phyloP scores from a whole-genome alignment of 169 alveolate species.

The Plasmodium inui region DNA sequence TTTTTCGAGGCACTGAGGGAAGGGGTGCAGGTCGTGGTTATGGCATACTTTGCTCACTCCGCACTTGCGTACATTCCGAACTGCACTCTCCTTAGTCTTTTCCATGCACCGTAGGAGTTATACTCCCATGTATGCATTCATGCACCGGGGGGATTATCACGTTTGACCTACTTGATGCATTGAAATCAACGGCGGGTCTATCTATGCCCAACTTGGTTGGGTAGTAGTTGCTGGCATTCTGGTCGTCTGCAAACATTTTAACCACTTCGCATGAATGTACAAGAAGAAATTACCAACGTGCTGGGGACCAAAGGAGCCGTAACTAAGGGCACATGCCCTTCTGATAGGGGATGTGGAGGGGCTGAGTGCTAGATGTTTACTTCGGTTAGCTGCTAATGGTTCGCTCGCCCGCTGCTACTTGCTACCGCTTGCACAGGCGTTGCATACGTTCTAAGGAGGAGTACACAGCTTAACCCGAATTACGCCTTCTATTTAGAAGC shows the following conservation, averaged over 20 bases:
- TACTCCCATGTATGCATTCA: neutral
- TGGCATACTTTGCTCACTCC: neutral
- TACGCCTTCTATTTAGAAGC: neutral
- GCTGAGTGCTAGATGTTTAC: neutral
- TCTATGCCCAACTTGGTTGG: constrained; percentile 68
- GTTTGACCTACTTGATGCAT: constrained; percentile 45
- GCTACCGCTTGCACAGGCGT: neutral
- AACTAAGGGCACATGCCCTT: neutral
- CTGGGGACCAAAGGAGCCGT: neutral
- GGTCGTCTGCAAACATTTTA: constrained; percentile 59
- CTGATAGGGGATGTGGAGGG: neutral
- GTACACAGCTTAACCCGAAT: neutral
- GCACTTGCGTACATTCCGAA: neutral
- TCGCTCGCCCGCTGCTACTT: neutral
- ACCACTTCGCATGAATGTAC: neutral
- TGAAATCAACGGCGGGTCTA: constrained; percentile 72
- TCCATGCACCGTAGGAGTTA: neutral
- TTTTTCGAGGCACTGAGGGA: neutral
- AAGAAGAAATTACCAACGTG: neutral
- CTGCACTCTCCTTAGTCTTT: neutral
- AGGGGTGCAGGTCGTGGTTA: neutral
- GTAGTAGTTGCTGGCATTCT: constrained; percentile 37
- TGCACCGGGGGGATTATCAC: neutral
- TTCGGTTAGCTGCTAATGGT: neutral
- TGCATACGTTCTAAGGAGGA: neutral